A percentile compares a stretch with the other conserved stretches of the same genome.
Conservation (phyloP, 2,329 filamentous ascomycete species). For the Biscogniauxia sp. region DNA sequence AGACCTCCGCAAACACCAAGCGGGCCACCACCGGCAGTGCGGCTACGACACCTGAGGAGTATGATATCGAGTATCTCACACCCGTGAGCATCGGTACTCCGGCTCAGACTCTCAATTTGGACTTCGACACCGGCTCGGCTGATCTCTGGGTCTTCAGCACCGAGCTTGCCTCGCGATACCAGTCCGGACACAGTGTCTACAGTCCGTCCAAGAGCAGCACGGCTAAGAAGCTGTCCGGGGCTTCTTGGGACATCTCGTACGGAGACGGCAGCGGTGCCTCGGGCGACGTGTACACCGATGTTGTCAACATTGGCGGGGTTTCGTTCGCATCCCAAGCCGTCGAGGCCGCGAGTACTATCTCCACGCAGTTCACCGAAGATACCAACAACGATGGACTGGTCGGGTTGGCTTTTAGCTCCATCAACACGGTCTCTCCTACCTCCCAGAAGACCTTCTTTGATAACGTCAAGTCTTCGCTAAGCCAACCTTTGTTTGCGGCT, state of each 20-base stretch:
- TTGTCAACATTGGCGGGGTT: constrained; percentile 20
- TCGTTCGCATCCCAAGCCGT: constrained; percentile 21
- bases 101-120: constrained; percentile 24
- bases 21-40: constrained; percentile 12
- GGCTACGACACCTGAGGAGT: constrained; percentile 11
- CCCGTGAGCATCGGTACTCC: constrained; percentile 28
- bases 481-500: constrained; percentile 25
- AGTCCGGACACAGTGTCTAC: constrained; percentile 23
- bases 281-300: constrained; percentile 30
- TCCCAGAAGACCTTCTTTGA: constrained; percentile 27
- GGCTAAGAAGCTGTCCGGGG: constrained; percentile 14
- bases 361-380: constrained; percentile 24
- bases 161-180: constrained; percentile 11
- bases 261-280: constrained; percentile 26
- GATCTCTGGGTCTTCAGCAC: constrained; percentile 30
- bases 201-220: constrained; percentile 20
- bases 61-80: constrained; percentile 22
- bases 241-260: constrained; percentile 24
- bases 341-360: constrained; percentile 22
- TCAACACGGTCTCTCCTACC: constrained; percentile 23
- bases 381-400: constrained; percentile 25
- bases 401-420: constrained; percentile 25
- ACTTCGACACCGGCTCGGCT: constrained; percentile 29
- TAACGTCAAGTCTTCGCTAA: constrained; percentile 22
- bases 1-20: constrained; percentile 11